Evolutionary conservation across 768 basidiomycete species (phyloP).

Genomic region (Amanita rubescens): DNA sequence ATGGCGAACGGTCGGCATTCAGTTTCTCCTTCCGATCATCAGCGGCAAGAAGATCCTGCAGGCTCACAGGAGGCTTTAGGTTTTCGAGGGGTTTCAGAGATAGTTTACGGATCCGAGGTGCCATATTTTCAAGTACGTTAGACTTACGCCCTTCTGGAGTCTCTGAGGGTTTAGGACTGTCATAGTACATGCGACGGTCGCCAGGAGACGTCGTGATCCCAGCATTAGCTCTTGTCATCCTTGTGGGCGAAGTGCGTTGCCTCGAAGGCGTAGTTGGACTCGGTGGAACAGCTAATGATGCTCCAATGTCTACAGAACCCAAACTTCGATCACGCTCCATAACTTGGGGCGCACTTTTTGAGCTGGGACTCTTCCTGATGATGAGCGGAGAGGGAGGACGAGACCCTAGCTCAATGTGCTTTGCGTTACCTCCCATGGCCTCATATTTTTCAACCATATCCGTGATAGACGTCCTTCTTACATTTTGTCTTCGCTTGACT

Average conservation of each 20-base stretch:
- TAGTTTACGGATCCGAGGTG: conserved; percentile 19
- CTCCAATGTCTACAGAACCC: conserved; percentile 11
- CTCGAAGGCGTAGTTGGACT: neutral
- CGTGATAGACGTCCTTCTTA: conserved; percentile 71
- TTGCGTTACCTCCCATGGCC: conserved; percentile 42
- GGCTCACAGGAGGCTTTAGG: conserved; percentile 11
- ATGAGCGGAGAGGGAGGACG: conserved; percentile 25
- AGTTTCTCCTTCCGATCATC: conserved; percentile 10
- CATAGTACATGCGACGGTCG: neutral
- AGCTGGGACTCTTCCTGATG: conserved; percentile 7
- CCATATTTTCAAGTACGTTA: conserved; percentile 4
- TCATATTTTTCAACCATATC: conserved; percentile 85
- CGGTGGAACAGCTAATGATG: neutral
- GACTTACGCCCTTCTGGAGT: neutral
- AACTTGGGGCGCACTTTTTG: neutral
- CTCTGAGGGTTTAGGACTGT: neutral
- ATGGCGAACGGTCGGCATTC: conserved; percentile 38
- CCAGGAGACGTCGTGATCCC: neutral
- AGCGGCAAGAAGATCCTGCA: conserved; percentile 11
- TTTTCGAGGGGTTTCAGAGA: conserved; percentile 22
- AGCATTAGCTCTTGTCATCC: neutral
- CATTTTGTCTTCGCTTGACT: conserved; percentile 29
- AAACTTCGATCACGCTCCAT: neutral
- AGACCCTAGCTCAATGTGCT: conserved; percentile 14
- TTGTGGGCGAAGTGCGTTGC: conserved; percentile 5